Evolutionary conservation across 257 asterid species (phyloP).

Genomic region (Scutellaria baicalensis): DNA sequence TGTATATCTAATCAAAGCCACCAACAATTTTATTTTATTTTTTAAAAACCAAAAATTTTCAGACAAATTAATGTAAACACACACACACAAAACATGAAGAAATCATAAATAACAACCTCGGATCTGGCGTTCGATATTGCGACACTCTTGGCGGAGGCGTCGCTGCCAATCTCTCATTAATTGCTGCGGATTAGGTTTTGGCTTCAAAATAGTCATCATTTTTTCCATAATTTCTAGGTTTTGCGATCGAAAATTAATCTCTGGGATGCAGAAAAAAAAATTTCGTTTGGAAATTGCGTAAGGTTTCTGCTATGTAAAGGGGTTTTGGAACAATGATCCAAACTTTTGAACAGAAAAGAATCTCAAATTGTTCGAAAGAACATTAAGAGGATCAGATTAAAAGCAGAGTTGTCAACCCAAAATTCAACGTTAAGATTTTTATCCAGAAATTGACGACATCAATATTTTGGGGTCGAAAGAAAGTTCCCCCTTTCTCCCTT

Average conservation of each 20-base stretch:
- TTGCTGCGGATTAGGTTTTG: conserved; percentile 78
- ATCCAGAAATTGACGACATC: background rate
- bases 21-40: too few relatives aligned
- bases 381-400: background rate
- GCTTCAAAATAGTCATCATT: conserved; percentile 62
- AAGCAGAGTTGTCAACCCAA: background rate
- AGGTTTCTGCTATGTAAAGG: conserved; percentile 11
- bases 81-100: background rate
- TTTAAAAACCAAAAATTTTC: background rate
- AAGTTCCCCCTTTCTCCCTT: background rate
- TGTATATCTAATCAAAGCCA: conserved; percentile 58
- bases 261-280: background rate
- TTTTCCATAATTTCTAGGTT: conserved; percentile 40
- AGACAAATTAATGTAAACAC: background rate
- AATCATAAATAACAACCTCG: conserved; percentile 39
- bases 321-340: background rate
- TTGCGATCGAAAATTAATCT: background rate
- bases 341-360: background rate
- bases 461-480: background rate
- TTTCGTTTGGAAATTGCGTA: conserved; percentile 5
- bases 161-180: conserved; percentile 86
- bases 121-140: conserved; percentile 82
- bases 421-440: background rate
- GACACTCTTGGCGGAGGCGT: conserved; percentile 86
- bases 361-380: background rate